Percentiles rank a stretch among this genome's conserved stretches.
Conservation (phyloP, 2,329 filamentous ascomycete genomes). For the Ceratocystis diversiconidia region DNA sequence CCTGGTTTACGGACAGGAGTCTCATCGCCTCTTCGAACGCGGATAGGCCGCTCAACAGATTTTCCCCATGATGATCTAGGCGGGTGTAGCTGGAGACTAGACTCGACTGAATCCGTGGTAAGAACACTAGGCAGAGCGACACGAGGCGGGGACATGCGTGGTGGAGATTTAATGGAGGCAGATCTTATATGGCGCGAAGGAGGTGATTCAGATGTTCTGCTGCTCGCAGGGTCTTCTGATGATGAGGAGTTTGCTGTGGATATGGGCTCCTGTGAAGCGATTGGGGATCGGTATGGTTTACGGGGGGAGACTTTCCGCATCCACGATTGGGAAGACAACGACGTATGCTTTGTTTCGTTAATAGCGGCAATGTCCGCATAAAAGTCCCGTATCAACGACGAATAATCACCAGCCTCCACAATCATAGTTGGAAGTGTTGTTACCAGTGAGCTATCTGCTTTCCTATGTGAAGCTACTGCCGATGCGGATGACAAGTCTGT, state of each 20-base stretch:
- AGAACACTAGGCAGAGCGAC: slow-evolving; percentile 5
- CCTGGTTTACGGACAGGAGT: slow-evolving; percentile 4
- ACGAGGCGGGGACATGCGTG: slow-evolving; percentile 3
- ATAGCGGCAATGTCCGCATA: background rate
- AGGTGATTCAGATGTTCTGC: background rate
- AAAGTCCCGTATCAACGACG: slow-evolving; percentile 10
- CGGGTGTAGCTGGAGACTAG: background rate
- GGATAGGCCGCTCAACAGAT: slow-evolving; percentile 13
- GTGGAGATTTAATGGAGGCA: background rate
- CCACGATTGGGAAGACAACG: slow-evolving; percentile 3
- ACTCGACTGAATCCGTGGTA: background rate
- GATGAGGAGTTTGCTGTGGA: background rate
- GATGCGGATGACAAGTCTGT: slow-evolving; percentile 23
- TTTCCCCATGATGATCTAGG: slow-evolving; percentile 8
- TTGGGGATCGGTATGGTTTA: background rate
- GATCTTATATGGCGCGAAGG: background rate
- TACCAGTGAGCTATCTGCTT: background rate
- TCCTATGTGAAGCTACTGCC: background rate
- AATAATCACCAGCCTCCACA: slow-evolving; percentile 9
- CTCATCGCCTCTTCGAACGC: slow-evolving; percentile 15
- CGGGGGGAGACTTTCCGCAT: background rate
- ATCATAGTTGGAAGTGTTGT: background rate
- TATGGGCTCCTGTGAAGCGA: background rate
- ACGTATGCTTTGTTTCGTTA: slow-evolving; percentile 1
- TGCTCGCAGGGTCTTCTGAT: background rate